Evolutionary conservation across 345 rosid genomes (phyloP), one percentile per base, ranked within the genome.

Genomic region (Eucalyptus urophylla): DNA sequence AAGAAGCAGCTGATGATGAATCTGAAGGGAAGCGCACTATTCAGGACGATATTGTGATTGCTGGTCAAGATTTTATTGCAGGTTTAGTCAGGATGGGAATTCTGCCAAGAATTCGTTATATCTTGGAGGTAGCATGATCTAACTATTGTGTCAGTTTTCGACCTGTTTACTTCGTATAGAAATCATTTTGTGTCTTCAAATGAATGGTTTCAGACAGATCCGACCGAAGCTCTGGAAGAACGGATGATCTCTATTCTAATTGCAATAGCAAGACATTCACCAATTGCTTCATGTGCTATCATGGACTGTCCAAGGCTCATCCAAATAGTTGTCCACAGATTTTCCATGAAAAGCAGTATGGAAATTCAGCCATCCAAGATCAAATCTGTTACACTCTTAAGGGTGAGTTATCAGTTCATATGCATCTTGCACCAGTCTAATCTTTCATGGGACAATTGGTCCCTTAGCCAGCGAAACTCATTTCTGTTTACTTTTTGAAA

Each of bases 31-130:
- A 91, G 49, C 95, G 90, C 67, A 96, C 99, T 86, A 96, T 97
- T 90, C 96, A 93, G 94, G 98, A 97, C 86, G 99, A 97, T 92
- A 90, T 96, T 89, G 88, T 93, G 92, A 92, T 97, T 88, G 98
- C 98, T 50, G 94, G 97, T 89, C 99, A 96, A 94, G 99, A 97
- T 93, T 95, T 96, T 93, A 96, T 94, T 81, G 99, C 98, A 37
- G 99, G 98, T 89, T 93, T 97, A 85, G 96, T 96, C 88, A 93
- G 97, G 92, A 97, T 97, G 99, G 99, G 95, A 88, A 93, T 96
- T 90, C 94, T 97, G 89, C 94, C 93, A 65, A 95, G 96, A 92
- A 92, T 97, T 89, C 91, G 91, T 60, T 97, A 91, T 93, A 92
- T 96, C 86, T 92, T 96, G 92, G 97, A 96, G 97, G 99, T 96